These are phyloP conservation scores for Blastocladiella britannica DNA, from an alignment of 192 early-diverging fungal species.

Conservation along the genomic window DNA sequence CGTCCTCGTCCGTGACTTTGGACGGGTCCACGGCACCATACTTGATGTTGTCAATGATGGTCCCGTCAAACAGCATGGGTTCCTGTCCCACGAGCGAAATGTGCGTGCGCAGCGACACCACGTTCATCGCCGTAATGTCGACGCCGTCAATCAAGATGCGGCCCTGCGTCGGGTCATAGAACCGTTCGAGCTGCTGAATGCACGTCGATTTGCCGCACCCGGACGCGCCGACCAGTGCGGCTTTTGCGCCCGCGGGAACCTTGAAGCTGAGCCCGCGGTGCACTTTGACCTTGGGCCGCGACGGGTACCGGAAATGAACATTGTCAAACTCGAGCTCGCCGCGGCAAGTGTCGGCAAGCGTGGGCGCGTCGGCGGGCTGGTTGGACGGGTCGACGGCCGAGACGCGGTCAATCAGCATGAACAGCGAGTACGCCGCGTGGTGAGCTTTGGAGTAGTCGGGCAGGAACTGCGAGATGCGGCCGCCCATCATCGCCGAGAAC, in stretches of 20 bases:
- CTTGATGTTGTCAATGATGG: constrained; percentile 18
- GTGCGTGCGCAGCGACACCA: constrained; percentile 4
- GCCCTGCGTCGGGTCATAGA: constrained; percentile 9
- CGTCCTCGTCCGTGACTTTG: constrained; percentile 49
- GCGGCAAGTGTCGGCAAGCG: neutral
- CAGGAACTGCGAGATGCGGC: neutral
- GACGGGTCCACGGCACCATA: constrained; percentile 11
- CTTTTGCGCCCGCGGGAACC: constrained; percentile 1
- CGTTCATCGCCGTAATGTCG: neutral
- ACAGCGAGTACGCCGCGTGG: neutral
- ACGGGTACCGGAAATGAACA: constrained; percentile 6
- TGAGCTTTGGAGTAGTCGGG: neutral
- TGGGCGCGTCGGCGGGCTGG: neutral
- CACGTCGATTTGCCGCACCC: constrained; percentile 10
- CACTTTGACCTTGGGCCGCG: neutral
- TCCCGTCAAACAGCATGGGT: constrained; percentile 7
- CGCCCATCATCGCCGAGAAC: neutral
- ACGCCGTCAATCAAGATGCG: neutral
- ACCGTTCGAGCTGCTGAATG: constrained; percentile 15
- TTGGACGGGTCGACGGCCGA: neutral
- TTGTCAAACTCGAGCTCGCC: constrained; percentile 8
- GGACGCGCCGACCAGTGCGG: constrained; percentile 1
- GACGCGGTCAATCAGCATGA: neutral
- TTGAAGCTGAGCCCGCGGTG: constrained; percentile 2
- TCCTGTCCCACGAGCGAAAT: constrained; percentile 6